Evolutionary conservation across 352 stramenopile genomes (phyloP).

Genomic region (Globisporangium echinulatum): DNA sequence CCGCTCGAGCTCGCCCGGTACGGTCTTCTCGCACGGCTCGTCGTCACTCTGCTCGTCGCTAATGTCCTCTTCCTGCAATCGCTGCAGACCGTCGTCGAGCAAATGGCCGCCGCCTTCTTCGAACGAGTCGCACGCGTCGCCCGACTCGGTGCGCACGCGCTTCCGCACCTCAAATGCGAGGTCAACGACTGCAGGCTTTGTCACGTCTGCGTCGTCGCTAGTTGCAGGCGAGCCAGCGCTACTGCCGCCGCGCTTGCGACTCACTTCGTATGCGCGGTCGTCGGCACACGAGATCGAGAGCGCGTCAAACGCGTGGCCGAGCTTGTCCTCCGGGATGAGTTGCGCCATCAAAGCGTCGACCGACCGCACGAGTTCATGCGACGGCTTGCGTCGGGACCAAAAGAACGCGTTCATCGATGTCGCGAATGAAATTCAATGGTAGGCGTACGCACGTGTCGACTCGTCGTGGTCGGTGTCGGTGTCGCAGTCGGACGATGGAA

Average conservation of each 20-base stretch:
- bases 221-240: neutral
- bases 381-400: conserved; percentile 64
- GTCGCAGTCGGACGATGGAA: conserved; percentile 1
- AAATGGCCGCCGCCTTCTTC: neutral
- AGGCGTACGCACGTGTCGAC: neutral
- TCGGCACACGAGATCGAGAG: conserved; percentile 27
- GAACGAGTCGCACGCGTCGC: conserved; percentile 17
- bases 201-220: conserved; percentile 8
- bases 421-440: conserved; percentile 7
- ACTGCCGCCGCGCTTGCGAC: conserved; percentile 13
- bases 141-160: conserved; percentile 23
- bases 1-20: conserved; percentile 66
- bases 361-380: conserved; percentile 65
- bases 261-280: conserved; percentile 21
- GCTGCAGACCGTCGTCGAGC: conserved; percentile 13
- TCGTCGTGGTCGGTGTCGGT: neutral
- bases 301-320: conserved; percentile 42
- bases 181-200: conserved; percentile 1
- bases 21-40: conserved; percentile 51
- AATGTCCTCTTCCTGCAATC: conserved; percentile 36
- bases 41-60: conserved; percentile 48
- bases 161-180: conserved; percentile 6
- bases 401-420: conserved; percentile 69
- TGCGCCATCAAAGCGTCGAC: conserved; percentile 55
- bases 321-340: conserved; percentile 53